Evolutionary conservation across 2,329 filamentous ascomycete genomes (phyloP), one percentile per base, ranked within the genome.

Genomic region (Nothopassalora personata): DNA sequence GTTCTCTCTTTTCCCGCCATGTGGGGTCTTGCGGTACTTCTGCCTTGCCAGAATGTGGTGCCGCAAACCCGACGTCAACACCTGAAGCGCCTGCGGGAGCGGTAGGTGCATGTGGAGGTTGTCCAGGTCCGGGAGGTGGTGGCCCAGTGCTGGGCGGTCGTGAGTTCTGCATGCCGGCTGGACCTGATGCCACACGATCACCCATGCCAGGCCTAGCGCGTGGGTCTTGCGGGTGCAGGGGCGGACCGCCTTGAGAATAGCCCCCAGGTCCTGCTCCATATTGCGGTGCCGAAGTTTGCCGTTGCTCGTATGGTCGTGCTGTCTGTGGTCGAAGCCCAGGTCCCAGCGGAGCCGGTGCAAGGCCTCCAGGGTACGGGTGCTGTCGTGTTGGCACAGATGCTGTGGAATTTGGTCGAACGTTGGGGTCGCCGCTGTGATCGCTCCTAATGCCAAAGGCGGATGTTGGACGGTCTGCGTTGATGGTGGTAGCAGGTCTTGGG

Each of bases 381-480:
- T 56, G 55, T 11, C 45, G 57, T 18, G 47, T 23, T 39, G 53
- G 51, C 52, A 30, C 39, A 10, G 66, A 58, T 23, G 63, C 60
- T 18, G 67, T 60, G 13, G 71, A 71, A 31, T 59, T 64, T 10
- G 68, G 63, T 13, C 71, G 71, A 4, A 76, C 61, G 33, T 78
- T 73, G 5, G 79, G 77, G 61, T 77, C 77, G 60, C 83, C 74
- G 49, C 78, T 79, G 10, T 27, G 46, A 51, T 51, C 30, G 10
- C n/a, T 33, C 18, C 49, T 34, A 7, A 51, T 51, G 27, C 23
- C 30, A 71, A 83, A 83, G 5, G 81, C 80, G 15, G 78, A 78
- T 13, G 72, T 75, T 46, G 78, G 68, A 74, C 81, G 64, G 81
- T 83, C 82, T 77, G 64, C 51, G 79, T 55, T 67, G 23, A 68